Evolutionary conservation across 305 asterid species (phyloP).

Genomic region (Lippia alba): DNA sequence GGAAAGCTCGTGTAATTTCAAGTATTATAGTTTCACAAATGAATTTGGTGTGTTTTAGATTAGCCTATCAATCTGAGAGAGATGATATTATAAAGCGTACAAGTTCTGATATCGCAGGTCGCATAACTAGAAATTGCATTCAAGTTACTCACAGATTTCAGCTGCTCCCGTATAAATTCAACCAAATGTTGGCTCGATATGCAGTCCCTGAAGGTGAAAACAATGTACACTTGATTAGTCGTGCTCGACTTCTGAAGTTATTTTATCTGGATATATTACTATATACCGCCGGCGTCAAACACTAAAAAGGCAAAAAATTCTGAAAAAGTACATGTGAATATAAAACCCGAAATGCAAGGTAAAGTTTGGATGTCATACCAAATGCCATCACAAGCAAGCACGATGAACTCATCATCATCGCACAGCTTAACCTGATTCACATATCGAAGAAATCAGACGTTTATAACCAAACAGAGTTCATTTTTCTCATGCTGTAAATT

Average conservation of each 20-base stretch:
- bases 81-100: no score
- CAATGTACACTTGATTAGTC: slow-evolving; percentile 4
- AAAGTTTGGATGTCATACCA: slow-evolving; percentile 51
- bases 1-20: neutral
- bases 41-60: no score
- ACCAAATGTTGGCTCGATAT: slow-evolving; percentile 78
- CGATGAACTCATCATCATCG: slow-evolving; percentile 69
- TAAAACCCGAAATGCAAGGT: no score
- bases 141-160: slow-evolving; percentile 56
- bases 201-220: slow-evolving; percentile 63
- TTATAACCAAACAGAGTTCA: no score
- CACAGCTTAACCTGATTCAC: slow-evolving; percentile 65
- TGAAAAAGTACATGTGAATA: no score
- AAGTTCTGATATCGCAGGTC: neutral
- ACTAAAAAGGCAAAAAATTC: no score
- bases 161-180: slow-evolving; percentile 68
- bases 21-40: no score
- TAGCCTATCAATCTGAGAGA: no score
- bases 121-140: no score
- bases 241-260: neutral
- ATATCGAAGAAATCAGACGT: slow-evolving; percentile 27
- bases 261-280: neutral
- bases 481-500: neutral
- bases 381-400: slow-evolving; percentile 79
- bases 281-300: neutral